These are phyloP conservation scores for Sporothrix luriei DNA, from an alignment of 2,329 filamentous ascomycete species.

Conservation along the genomic window DNA sequence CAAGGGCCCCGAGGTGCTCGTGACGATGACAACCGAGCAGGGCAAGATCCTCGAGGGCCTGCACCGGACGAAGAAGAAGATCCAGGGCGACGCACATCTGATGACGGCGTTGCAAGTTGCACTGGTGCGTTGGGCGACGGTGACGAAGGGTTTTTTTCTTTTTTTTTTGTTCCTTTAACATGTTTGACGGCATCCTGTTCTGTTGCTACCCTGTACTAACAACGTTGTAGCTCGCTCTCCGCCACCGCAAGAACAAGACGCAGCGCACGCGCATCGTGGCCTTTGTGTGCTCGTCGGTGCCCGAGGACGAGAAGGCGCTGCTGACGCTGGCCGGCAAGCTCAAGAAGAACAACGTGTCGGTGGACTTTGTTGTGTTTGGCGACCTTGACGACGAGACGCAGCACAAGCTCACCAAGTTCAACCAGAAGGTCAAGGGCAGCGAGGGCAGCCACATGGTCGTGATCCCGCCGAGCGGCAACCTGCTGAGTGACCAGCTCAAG, in stretches of 20 bases:
- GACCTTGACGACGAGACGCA: slow-evolving; percentile 85
- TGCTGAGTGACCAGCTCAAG: slow-evolving; percentile 89
- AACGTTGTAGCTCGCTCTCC: slow-evolving; percentile 77
- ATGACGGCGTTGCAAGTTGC: slow-evolving; percentile 95
- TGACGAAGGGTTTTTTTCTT: background rate
- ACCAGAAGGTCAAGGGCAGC: slow-evolving; percentile 85
- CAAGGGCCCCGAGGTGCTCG: slow-evolving; percentile 94
- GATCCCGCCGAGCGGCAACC: slow-evolving; percentile 85
- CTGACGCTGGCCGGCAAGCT: slow-evolving; percentile 93
- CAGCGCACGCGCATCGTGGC: slow-evolving; percentile 96
- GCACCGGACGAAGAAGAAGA: slow-evolving; percentile 87
- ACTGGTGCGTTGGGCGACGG: slow-evolving; percentile 56
- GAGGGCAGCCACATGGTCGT: slow-evolving; percentile 91
- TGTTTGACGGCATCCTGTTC: too few species aligned
- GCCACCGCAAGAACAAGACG: slow-evolving; percentile 96
- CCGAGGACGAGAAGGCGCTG: slow-evolving; percentile 85
- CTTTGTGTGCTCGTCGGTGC: slow-evolving; percentile 90
- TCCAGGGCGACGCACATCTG: slow-evolving; percentile 83
- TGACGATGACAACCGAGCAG: slow-evolving; percentile 93
- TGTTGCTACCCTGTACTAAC: background rate
- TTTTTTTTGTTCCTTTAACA: too few species aligned
- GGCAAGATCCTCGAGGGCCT: slow-evolving; percentile 92
- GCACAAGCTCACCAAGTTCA: slow-evolving; percentile 92
- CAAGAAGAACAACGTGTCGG: slow-evolving; percentile 95
- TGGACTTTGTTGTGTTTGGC: slow-evolving; percentile 94